Evolutionary conservation across 225 moss, liverwort and hornwort genomes (phyloP).

Genomic region (Bryoerythrophyllum caledonicum): DNA sequence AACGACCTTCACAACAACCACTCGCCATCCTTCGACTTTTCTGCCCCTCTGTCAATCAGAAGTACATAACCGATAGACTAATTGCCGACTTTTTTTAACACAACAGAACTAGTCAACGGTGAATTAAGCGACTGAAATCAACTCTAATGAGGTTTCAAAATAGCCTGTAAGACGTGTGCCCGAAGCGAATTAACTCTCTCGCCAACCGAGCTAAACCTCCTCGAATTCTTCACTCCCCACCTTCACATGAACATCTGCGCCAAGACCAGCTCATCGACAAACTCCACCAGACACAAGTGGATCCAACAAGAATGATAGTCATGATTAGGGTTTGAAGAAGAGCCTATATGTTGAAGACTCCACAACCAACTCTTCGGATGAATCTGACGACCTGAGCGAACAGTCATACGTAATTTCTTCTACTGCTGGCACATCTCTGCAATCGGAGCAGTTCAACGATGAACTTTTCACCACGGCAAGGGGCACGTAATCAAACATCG

Average conservation of each 20-base stretch:
- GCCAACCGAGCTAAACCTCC: no score
- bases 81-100: rapidly evolving
- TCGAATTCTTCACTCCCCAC: neutral
- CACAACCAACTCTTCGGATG: no score
- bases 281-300: neutral
- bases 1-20: neutral
- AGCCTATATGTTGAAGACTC: neutral
- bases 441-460: neutral
- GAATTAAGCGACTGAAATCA: neutral
- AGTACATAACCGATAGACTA: neutral
- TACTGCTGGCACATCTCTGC: neutral
- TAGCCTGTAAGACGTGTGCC: neutral
- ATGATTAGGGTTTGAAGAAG: neutral
- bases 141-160: neutral
- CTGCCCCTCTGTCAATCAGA: neutral
- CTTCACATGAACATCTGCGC: neutral
- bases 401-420: rapidly evolving
- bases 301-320: neutral
- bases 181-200: neutral
- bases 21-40: neutral
- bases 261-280: neutral
- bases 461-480: neutral
- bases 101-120: no score
- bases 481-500: neutral
- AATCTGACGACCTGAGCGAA: neutral